Conservation (phyloP, 768 basidiomycete species). For the Clathrus columnatus region DNA sequence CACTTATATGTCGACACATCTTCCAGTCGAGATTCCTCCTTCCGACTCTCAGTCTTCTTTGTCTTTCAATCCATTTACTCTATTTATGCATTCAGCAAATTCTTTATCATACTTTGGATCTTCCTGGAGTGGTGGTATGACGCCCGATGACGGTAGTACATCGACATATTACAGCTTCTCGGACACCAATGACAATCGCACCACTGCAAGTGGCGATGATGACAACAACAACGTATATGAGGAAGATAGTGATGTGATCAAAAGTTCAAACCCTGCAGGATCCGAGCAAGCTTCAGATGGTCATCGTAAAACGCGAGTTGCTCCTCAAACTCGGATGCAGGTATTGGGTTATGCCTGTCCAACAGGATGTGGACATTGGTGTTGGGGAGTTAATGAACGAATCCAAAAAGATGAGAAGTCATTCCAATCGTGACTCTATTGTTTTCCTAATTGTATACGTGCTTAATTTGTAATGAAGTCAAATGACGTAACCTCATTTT, state of each 20-base stretch:
- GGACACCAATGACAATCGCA: slow-evolving; percentile 2
- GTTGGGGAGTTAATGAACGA: slow-evolving; percentile 46
- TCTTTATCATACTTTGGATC: slow-evolving; percentile 6
- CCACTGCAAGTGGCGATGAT: no score
- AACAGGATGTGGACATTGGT: slow-evolving; percentile 75
- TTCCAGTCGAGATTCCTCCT: slow-evolving; percentile 39
- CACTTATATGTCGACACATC: slow-evolving; percentile 51
- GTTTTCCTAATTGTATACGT: no score
- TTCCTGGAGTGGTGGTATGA: slow-evolving; percentile 16
- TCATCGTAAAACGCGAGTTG: slow-evolving; percentile 1
- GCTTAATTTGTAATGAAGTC: no score
- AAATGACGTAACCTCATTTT: no score
- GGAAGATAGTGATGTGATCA: slow-evolving; percentile 8
- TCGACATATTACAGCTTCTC: slow-evolving; percentile 13
- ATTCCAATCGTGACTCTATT: no score
- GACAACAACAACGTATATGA: slow-evolving; percentile 14
- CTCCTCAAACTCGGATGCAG: slow-evolving; percentile 8
- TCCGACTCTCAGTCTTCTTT: slow-evolving; percentile 17
- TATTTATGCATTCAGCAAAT: neutral
- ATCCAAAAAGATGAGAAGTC: neutral
- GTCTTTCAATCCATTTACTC: no score
- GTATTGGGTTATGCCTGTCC: slow-evolving; percentile 60
- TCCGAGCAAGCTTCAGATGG: neutral
- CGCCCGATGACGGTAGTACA: slow-evolving; percentile 21
- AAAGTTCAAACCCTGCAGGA: neutral